A percentile compares a stretch with the other conserved stretches of the same genome.
Conservation (phyloP, 176 grass and related monocot genomes). For the Phyllostachys edulis region DNA sequence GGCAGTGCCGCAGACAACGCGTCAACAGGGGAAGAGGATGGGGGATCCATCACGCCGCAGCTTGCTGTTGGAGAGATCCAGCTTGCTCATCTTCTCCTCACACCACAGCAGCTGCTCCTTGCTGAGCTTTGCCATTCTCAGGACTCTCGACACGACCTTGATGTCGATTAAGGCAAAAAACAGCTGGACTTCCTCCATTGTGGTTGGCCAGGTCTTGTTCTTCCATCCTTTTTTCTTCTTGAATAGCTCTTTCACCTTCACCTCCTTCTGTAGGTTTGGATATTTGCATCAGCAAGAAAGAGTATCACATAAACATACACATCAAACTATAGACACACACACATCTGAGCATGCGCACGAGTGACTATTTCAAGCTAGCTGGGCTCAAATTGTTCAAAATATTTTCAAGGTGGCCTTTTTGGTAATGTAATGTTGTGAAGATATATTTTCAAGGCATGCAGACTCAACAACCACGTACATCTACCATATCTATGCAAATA, state of each 20-base stretch:
- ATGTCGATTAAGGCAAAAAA: constrained; percentile 86
- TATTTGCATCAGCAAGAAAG: background rate
- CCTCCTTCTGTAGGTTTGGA: constrained; percentile 66
- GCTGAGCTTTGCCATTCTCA: constrained; percentile 77
- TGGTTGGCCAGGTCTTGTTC: constrained; percentile 69
- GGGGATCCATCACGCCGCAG: constrained; percentile 72
- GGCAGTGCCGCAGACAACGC: background rate
- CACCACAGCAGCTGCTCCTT: constrained; percentile 98
- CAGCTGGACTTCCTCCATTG: constrained; percentile 79
- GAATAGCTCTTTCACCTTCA: constrained; percentile 84
- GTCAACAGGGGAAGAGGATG: constrained; percentile 85
- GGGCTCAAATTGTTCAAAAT: background rate
- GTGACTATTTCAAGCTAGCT: background rate
- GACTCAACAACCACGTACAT: background rate
- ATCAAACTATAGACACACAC: background rate
- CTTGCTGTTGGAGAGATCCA: constrained; percentile 72
- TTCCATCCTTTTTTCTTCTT: constrained; percentile 93
- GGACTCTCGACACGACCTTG: constrained; percentile 81
- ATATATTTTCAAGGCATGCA: background rate
- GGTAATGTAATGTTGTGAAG: background rate
- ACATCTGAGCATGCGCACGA: background rate
- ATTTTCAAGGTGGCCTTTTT: background rate
- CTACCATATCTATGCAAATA: background rate
- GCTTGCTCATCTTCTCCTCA: constrained; percentile 99
- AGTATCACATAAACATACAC: background rate